A percentile compares a stretch with the other conserved stretches of the same genome.
Conservation (phyloP, 768 basidiomycete genomes). For the Chalciporus chontae region DNA sequence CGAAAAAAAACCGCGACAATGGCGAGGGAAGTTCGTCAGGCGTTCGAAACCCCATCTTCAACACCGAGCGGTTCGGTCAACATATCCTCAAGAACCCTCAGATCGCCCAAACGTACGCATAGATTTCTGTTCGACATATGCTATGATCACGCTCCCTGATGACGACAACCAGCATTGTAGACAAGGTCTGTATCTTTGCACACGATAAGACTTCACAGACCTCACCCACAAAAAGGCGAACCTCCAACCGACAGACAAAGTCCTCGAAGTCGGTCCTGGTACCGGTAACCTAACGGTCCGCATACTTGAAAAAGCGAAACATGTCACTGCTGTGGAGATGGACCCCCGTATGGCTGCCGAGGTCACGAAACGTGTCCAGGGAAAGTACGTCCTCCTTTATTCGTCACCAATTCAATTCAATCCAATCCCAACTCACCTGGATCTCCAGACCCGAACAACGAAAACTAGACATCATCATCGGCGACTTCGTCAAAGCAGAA, state of each 20-base stretch:
- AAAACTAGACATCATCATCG: slow-evolving; percentile 92
- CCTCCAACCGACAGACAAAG: slow-evolving; percentile 89
- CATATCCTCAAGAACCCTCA: slow-evolving; percentile 95
- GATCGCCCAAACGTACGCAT: slow-evolving; percentile 79
- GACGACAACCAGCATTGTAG: slow-evolving; percentile 47
- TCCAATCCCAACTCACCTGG: neutral
- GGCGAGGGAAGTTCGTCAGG: slow-evolving; percentile 38
- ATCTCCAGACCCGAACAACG: slow-evolving; percentile 81
- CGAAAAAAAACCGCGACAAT: slow-evolving; percentile 44
- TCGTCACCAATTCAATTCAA: neutral
- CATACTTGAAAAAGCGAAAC: slow-evolving; percentile 90
- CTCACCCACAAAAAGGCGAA: slow-evolving; percentile 57
- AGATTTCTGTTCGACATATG: slow-evolving; percentile 18
- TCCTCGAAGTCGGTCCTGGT: slow-evolving; percentile 96
- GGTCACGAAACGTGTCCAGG: slow-evolving; percentile 94
- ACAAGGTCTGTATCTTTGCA: slow-evolving; percentile 41
- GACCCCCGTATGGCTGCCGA: slow-evolving; percentile 99
- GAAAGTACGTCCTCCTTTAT: slow-evolving; percentile 69
- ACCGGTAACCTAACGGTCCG: slow-evolving; percentile 94
- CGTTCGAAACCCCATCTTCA: slow-evolving; percentile 84
- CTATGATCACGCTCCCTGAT: slow-evolving; percentile 12
- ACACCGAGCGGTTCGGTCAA: slow-evolving; percentile 93
- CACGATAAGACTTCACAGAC: neutral
- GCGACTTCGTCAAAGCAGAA: slow-evolving; percentile 98
- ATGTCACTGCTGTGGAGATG: slow-evolving; percentile 93